Evolutionary conservation across 352 stramenopile species (phyloP), one percentile per base, ranked within the genome.

Genomic region (Phytophthora rubi): DNA sequence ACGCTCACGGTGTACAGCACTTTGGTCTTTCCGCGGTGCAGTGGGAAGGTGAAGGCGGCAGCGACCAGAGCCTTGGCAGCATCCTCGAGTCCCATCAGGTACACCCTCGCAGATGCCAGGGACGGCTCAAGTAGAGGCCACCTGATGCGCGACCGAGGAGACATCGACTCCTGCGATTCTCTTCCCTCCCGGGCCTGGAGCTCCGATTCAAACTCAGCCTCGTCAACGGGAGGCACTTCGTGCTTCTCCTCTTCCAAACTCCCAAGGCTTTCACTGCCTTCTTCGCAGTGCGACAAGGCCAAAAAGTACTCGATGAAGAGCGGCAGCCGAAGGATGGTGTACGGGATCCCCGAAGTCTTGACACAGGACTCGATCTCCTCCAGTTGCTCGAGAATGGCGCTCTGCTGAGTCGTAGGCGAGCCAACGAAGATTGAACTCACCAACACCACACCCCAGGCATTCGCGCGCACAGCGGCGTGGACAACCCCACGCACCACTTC

Each of bases 221-320:
- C 53, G 39, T 30, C 33, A 2, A 21, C 53, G 8, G 18, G 2
- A 28, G 59, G 59, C 16, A 37, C 53, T 21, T 76, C 51, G 2
- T 13, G 30, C n/a, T 81, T 82, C 51, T 83, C 68, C 47, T 82
- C 76, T 48, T 82, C 70, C 6, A 72, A 12, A 35, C 57, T 73
- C 6, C 54, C 60, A 2, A 72, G 15, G 9, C 54, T 59, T 16
- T 65, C 65, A 12, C 51, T 58, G 37, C 30, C 28, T 64, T 73
- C 62, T 3, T 79, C 65, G 2, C 61, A 65, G 48, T 68, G 28
- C 21, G 74, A 82, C 0, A 94, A 68, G 2, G 85, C 74, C 35
- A 90, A 44, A 37, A 94, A 92, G 62, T 93, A 94, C 71, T 94
- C 87, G 75, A 93, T 91, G 30, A 94, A 91, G 33, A 94, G 39